phyloP scores from a whole-genome alignment of 1,284 basidiomycete genomes.

The Ustilago tritici region DNA sequence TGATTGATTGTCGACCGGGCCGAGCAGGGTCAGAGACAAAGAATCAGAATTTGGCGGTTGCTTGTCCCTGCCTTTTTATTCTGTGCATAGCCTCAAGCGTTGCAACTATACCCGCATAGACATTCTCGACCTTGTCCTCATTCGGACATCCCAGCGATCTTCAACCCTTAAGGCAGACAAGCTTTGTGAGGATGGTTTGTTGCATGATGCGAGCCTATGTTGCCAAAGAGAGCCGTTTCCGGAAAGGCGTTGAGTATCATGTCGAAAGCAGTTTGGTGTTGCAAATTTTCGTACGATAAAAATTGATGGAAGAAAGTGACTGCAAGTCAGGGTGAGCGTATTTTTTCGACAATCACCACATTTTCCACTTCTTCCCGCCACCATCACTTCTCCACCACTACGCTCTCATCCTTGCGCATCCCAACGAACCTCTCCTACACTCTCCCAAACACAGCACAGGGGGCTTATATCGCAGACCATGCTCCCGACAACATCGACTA shows the following conservation, averaged over 20 bases:
- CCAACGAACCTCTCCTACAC: neutral
- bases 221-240: too few species aligned
- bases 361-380: constrained; percentile 3
- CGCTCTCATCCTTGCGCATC: neutral
- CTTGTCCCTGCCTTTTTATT: neutral
- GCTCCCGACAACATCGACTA: constrained; percentile 10
- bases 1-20: constrained; percentile 13
- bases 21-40: neutral
- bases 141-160: too few species aligned
- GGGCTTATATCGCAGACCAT: constrained; percentile 1
- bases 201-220: neutral
- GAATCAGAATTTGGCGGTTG: neutral
- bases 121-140: neutral
- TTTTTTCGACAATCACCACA: constrained; percentile 5
- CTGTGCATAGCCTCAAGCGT: neutral
- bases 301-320: constrained; percentile 1
- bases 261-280: neutral
- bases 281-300: constrained; percentile 24
- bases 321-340: neutral
- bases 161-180: neutral
- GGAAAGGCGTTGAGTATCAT: neutral
- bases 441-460: neutral
- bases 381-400: neutral
- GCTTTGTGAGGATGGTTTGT: neutral
- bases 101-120: neutral